Base-by-base conservation (phyloP, 169 alveolate species). In the Plasmodium relictum region DNA sequence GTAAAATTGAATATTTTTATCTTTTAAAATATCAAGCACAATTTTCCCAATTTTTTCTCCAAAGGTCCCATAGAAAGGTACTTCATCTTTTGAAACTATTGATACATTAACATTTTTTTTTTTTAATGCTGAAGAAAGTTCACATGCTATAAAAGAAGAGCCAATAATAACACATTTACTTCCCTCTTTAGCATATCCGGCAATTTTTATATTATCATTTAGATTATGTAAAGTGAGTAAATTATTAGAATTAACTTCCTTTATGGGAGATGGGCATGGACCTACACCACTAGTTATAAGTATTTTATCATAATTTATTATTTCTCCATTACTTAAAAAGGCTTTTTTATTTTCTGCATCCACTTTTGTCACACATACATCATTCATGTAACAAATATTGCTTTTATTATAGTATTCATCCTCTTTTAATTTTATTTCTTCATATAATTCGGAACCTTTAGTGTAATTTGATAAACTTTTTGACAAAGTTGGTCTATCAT, bases 111-210 rank as follows among this genome's bases (percentile, higher is more conserved):
- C 96, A 48, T 93, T 93, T 73, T 87, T 74, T 65, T 88, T 58
- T 72, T 70, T 91, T 42, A 94, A 93, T 0, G 95, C 90, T 0
- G 96, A 92, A 0, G 96, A 89, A 24, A 94, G 16, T 63, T 94
- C 96, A 56, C 95, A 94, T 20, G 94, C 96, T 52, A 94, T 92
- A 88, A 94, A 94, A 59, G 94, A 92, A 0, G 96, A 93, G 0
- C 96, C 96, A 8, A 94, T 92, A 18, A 94, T 74, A 2, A 93
- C 96, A 18, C 94, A 91, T 58, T 52, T 88, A 14, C 83, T n/a
- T 12, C 92, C 88, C 37, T 92, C 94, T 72, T 94, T 94, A 7
- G 93, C 91, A 42, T 50, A 80, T 12, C 56, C 26, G 6, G 90
- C 71, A 0, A 94, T 54, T 42, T 66, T 63, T 44, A 74, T 56